phyloP scores from a whole-genome alignment of 768 basidiomycete species.

The Cystofilobasidium bisporidii region DNA sequence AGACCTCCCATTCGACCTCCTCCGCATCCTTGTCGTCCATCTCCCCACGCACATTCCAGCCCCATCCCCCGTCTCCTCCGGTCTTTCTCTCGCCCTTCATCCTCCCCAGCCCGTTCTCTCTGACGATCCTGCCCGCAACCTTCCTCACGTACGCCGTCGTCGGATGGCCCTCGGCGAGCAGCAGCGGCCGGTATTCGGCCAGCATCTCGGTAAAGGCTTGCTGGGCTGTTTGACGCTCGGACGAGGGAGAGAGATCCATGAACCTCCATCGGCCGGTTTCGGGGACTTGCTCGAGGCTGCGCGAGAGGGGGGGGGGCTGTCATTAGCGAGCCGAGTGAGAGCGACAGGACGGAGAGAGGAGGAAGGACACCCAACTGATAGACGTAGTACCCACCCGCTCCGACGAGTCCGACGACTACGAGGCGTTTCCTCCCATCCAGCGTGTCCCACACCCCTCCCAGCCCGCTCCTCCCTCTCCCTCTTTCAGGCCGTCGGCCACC shows the following conservation, averaged over 20 bases:
- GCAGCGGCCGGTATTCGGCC: constrained; percentile 47
- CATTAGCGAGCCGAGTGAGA: constrained; percentile 10
- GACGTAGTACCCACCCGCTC: constrained; percentile 14
- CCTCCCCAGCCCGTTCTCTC: constrained; percentile 60
- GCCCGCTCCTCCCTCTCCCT: background rate
- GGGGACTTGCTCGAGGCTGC: constrained; percentile 69
- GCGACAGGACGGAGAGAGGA: background rate
- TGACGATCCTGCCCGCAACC: constrained; percentile 60
- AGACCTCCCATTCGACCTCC: constrained; percentile 40
- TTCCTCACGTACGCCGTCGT: constrained; percentile 57
- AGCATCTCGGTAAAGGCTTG: constrained; percentile 44
- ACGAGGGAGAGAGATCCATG: constrained; percentile 60
- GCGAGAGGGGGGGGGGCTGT: background rate
- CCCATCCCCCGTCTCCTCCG: constrained; percentile 26
- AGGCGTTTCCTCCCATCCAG: constrained; percentile 10
- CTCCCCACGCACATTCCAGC: constrained; percentile 24
- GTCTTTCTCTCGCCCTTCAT: constrained; percentile 41
- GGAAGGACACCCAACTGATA: constrained; percentile 12
- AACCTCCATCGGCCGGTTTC: constrained; percentile 83
- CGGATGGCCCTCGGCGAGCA: constrained; percentile 61
- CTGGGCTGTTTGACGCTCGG: constrained; percentile 50
- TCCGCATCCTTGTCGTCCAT: constrained; percentile 32
- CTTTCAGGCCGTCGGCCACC: background rate
- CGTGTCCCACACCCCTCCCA: background rate
- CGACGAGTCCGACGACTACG: constrained; percentile 1